A percentile compares a stretch with the other conserved stretches of the same genome.
phyloP scores from a whole-genome alignment of 2,329 filamentous ascomycete genomes.

The Talaromyces sp. region DNA sequence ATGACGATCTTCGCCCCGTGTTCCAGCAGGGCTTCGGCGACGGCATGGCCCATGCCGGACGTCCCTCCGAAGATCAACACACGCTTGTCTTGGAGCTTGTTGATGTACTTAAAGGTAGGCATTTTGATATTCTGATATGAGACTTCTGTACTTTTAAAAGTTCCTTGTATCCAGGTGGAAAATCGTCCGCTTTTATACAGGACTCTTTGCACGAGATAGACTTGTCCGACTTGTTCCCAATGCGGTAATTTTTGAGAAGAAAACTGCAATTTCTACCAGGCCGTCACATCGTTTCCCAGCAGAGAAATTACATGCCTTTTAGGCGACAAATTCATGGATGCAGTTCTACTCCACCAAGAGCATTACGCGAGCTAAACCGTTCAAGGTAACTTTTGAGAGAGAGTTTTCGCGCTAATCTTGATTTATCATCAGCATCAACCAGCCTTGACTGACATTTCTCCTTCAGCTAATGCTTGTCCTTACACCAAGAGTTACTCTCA shows the following conservation, averaged over 20 bases:
- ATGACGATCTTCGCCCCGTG: constrained; percentile 45
- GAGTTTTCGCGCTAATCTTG: neutral
- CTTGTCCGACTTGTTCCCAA: neutral
- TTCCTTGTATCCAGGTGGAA: neutral
- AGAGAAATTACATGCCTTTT: neutral
- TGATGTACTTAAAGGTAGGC: constrained; percentile 10
- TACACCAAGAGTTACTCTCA: neutral
- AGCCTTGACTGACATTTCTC: neutral
- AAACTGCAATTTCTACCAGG: neutral
- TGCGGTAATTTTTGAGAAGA: neutral
- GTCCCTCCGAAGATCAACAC: constrained; percentile 51
- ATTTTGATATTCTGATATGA: neutral
- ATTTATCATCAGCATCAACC: neutral
- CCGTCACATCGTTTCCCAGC: neutral
- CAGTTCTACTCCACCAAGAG: neutral
- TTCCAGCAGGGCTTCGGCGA: constrained; percentile 48
- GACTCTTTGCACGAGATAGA: neutral
- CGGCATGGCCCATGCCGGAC: constrained; percentile 48
- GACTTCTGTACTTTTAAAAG: neutral
- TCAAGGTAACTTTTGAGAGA: constrained; percentile 3
- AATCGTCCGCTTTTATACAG: neutral
- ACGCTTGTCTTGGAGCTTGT: constrained; percentile 41
- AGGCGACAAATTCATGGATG: neutral
- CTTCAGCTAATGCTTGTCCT: neutral
- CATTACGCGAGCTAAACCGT: neutral